Conservation (phyloP, 202 grass and related monocot species). For the Schoenoplectus tabernaemontani region DNA sequence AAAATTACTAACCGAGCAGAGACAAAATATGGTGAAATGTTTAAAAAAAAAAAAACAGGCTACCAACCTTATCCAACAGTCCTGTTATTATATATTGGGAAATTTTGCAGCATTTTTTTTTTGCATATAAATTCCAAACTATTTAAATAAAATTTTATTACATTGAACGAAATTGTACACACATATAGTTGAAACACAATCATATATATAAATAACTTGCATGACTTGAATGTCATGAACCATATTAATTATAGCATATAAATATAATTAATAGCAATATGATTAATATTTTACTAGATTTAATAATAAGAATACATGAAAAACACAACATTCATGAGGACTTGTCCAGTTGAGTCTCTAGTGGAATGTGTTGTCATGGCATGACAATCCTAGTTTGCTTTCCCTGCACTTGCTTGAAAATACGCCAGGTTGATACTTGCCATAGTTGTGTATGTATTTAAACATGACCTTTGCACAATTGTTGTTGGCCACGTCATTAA, state of each 20-base stretch:
- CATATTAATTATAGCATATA: too few relatives aligned
- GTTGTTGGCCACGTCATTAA: constrained; percentile 41
- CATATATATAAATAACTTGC: background rate
- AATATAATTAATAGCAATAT: background rate
- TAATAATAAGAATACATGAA: background rate
- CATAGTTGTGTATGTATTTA: constrained; percentile 65
- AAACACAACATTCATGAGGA: background rate
- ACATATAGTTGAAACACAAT: too few relatives aligned
- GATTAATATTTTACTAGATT: background rate
- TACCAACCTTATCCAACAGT: background rate
- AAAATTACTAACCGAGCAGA: too few relatives aligned
- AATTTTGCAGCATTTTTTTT: too few relatives aligned
- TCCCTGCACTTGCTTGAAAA: constrained; percentile 59
- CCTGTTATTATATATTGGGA: too few relatives aligned
- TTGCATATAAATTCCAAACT: too few relatives aligned
- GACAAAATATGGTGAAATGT: too few relatives aligned
- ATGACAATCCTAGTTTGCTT: constrained; percentile 14
- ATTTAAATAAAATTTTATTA: too few relatives aligned
- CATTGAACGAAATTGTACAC: too few relatives aligned
- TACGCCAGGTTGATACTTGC: constrained; percentile 63
- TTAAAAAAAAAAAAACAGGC: too few relatives aligned
- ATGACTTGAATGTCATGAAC: background rate
- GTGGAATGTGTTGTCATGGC: background rate
- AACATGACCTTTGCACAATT: constrained; percentile 60
- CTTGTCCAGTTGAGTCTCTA: background rate